phyloP scores from a whole-genome alignment of 805 yeast genomes.

The Candida manassasensis region DNA sequence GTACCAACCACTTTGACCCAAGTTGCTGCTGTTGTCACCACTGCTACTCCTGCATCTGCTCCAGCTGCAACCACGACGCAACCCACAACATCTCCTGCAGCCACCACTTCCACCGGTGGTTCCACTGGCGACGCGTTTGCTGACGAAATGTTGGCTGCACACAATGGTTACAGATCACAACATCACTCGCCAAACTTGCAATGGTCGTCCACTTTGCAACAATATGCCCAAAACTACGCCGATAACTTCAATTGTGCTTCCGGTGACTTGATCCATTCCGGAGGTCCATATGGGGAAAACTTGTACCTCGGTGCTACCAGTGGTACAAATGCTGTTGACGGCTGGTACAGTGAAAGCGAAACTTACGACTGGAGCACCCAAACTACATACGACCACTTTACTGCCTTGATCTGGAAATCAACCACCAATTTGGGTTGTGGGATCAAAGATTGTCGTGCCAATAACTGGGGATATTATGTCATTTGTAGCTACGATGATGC shows the following conservation, averaged over 20 bases:
- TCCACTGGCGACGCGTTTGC: slow-evolving; percentile 33
- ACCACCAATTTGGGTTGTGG: slow-evolving; percentile 69
- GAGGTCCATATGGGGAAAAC: slow-evolving; percentile 40
- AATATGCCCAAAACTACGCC: slow-evolving; percentile 48
- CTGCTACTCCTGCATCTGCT: slow-evolving; percentile 11
- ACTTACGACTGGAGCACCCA: slow-evolving; percentile 17
- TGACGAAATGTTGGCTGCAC: slow-evolving; percentile 48
- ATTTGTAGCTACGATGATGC: slow-evolving; percentile 72
- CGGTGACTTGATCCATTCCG: slow-evolving; percentile 33
- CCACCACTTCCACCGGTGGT: slow-evolving; percentile 16
- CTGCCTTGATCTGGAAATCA: slow-evolving; percentile 68
- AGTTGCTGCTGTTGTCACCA: slow-evolving; percentile 10
- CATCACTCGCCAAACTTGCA: slow-evolving; percentile 19
- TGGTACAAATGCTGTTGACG: slow-evolving; percentile 28
- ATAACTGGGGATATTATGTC: slow-evolving; percentile 50
- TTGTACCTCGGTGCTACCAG: slow-evolving; percentile 32
- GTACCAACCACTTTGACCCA: slow-evolving; percentile 10
- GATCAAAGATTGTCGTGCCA: slow-evolving; percentile 46
- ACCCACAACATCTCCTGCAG: slow-evolving; percentile 15
- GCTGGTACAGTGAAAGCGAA: slow-evolving; percentile 39
- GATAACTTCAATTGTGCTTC: slow-evolving; percentile 42
- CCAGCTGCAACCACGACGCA: slow-evolving; percentile 8
- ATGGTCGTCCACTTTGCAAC: slow-evolving; percentile 44
- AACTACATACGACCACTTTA: slow-evolving; percentile 51
- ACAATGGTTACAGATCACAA: slow-evolving; percentile 51